These are phyloP conservation scores for Tuber brumale DNA, from an alignment of 495 filamentous ascomycete species.

Conservation along the genomic window DNA sequence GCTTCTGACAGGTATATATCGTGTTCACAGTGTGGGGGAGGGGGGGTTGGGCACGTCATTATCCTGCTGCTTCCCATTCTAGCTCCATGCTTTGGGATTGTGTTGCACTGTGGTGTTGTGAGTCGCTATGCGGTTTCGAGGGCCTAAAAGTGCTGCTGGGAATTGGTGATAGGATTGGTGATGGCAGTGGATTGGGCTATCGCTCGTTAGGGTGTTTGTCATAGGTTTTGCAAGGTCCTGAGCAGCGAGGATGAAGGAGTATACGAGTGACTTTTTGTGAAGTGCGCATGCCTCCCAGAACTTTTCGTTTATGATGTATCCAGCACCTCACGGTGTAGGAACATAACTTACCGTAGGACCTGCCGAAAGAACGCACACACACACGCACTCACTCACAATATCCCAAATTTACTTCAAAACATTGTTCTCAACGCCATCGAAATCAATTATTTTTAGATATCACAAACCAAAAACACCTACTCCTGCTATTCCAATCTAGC, in stretches of 20 bases:
- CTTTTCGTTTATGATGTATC: not conserved
- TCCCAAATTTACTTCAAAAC: not conserved
- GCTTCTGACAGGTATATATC: not conserved
- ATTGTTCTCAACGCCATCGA: not conserved
- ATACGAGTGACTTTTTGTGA: not conserved
- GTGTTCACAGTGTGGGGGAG: not conserved
- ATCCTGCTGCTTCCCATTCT: not conserved
- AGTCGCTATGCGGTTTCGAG: not conserved
- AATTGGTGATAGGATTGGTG: not conserved
- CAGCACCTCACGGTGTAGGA: not conserved
- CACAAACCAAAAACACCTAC: conserved; percentile 5
- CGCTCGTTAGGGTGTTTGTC: not conserved
- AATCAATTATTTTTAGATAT: not conserved
- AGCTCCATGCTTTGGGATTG: not conserved
- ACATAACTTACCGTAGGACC: not conserved
- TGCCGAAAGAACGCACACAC: not conserved
- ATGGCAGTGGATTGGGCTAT: not conserved
- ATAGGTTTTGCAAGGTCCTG: not conserved
- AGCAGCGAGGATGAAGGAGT: not conserved
- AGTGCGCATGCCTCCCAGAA: not conserved
- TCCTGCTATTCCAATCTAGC: conserved; percentile 46
- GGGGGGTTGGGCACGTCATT: not conserved
- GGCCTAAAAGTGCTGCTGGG: not conserved
- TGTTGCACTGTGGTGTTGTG: not conserved
- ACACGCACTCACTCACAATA: not conserved